phyloP scores from a whole-genome alignment of 257 asterid genomes.

The Solanum sitiens region DNA sequence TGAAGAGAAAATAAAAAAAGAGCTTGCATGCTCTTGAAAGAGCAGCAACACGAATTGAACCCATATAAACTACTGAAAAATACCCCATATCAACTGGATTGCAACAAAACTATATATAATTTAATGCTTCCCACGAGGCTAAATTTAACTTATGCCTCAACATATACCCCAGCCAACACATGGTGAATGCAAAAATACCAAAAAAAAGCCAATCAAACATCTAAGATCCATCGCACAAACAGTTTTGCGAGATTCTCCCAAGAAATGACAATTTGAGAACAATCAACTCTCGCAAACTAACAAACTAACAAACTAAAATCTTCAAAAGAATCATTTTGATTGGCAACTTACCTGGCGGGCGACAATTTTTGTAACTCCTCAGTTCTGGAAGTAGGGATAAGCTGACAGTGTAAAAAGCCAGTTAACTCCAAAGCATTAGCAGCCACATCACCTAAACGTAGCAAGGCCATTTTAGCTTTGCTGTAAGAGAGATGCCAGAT shows the following conservation, averaged over 20 bases:
- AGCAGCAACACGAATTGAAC: not conserved
- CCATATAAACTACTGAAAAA: not conserved
- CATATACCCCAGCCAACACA: not conserved
- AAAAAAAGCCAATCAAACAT: not conserved
- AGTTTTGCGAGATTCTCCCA: not conserved
- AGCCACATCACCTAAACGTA: constrained; percentile 58
- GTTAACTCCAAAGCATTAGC: constrained; percentile 62
- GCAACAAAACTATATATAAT: not conserved
- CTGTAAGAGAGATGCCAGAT: constrained; percentile 23
- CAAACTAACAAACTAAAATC: not conserved
- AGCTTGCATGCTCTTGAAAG: not conserved
- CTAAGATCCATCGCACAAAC: not conserved
- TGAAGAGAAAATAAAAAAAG: not conserved
- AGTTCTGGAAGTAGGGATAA: constrained; percentile 39
- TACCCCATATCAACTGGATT: not conserved
- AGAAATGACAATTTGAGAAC: not conserved
- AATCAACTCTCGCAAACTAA: not conserved
- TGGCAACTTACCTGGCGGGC: constrained; percentile 7
- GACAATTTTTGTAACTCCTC: constrained; percentile 10
- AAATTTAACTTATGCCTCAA: not conserved
- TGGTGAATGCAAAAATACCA: not conserved
- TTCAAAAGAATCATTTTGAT: not conserved
- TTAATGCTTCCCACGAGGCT: not conserved
- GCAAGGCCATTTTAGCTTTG: constrained; percentile 55
- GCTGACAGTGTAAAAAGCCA: constrained; percentile 60